Conservation (phyloP, 2,329 filamentous ascomycete species). For the Erysiphe pulchra region DNA sequence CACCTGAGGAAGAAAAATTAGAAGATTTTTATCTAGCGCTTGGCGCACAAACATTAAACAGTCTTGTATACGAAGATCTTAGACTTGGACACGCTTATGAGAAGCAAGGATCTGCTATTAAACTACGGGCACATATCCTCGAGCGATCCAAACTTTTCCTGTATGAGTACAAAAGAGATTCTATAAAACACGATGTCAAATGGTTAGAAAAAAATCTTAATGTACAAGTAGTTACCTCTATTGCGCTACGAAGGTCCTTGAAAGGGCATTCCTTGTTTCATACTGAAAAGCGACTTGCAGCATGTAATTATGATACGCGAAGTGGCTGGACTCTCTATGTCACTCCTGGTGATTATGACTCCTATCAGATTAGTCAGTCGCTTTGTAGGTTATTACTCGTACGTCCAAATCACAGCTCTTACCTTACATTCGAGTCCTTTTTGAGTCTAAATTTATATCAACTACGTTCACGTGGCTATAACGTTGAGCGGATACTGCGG, state of each 20-base stretch:
- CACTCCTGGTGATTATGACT: slow-evolving; percentile 38
- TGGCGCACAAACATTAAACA: slow-evolving; percentile 51
- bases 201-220: slow-evolving; percentile 74
- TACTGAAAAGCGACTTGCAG: slow-evolving; percentile 51
- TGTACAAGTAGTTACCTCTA: slow-evolving; percentile 53
- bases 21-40: slow-evolving; percentile 68
- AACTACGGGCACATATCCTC: slow-evolving; percentile 54
- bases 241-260: slow-evolving; percentile 55
- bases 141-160: slow-evolving; percentile 80
- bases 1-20: slow-evolving; percentile 68
- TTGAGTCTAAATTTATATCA: slow-evolving; percentile 63
- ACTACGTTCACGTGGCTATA: slow-evolving; percentile 71
- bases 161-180: slow-evolving; percentile 43
- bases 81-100: slow-evolving; percentile 31
- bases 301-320: slow-evolving; percentile 27
- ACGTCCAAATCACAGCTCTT: slow-evolving; percentile 67
- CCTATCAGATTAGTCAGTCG: slow-evolving; percentile 80
- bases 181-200: slow-evolving; percentile 63
- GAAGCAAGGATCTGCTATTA: slow-evolving; percentile 42
- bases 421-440: slow-evolving; percentile 75
- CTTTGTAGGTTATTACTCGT: slow-evolving; percentile 58
- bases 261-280: slow-evolving; percentile 42
- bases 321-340: slow-evolving; percentile 48
- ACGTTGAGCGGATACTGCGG: slow-evolving; percentile 79
- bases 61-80: slow-evolving; percentile 53